phyloP scores from a whole-genome alignment of 768 basidiomycete genomes.

The Coprinopsis marcescibilis region DNA sequence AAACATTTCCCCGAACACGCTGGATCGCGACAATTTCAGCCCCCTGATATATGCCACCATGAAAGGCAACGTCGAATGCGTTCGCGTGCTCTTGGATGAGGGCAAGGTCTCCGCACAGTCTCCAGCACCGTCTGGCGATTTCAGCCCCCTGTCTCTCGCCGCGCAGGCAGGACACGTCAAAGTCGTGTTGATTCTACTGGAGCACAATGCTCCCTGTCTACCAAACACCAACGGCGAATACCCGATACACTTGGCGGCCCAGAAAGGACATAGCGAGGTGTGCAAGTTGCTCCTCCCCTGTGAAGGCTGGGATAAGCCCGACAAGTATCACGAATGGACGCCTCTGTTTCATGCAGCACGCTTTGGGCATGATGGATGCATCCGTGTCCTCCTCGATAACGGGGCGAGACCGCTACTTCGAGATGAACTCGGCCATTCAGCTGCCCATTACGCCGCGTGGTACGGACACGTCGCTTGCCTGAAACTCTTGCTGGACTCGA shows the following conservation, averaged over 20 bases:
- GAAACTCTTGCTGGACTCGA: slow-evolving; percentile 47
- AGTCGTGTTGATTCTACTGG: slow-evolving; percentile 71
- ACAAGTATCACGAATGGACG: slow-evolving; percentile 99
- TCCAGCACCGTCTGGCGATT: slow-evolving; percentile 54
- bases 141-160: slow-evolving; percentile 85
- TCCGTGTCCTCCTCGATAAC: slow-evolving; percentile 73
- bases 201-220: slow-evolving; percentile 69
- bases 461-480: slow-evolving; percentile 79
- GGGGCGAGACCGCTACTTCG: slow-evolving; percentile 67
- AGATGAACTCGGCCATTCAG: slow-evolving; percentile 81
- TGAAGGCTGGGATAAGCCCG: slow-evolving; percentile 79
- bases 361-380: slow-evolving; percentile 71
- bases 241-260: slow-evolving; percentile 92
- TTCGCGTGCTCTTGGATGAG: slow-evolving; percentile 72
- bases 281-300: slow-evolving; percentile 70
- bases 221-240: slow-evolving; percentile 96
- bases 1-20: slow-evolving; percentile 55
- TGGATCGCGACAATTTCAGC: slow-evolving; percentile 91
- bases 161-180: slow-evolving; percentile 85
- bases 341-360: slow-evolving; percentile 94
- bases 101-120: slow-evolving; percentile 63
- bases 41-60: slow-evolving; percentile 93
- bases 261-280: slow-evolving; percentile 84
- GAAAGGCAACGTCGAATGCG: slow-evolving; percentile 77
- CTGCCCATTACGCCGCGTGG: slow-evolving; percentile 96